Conservation (phyloP, 352 stramenopile genomes). For the Pythium oligandrum region DNA sequence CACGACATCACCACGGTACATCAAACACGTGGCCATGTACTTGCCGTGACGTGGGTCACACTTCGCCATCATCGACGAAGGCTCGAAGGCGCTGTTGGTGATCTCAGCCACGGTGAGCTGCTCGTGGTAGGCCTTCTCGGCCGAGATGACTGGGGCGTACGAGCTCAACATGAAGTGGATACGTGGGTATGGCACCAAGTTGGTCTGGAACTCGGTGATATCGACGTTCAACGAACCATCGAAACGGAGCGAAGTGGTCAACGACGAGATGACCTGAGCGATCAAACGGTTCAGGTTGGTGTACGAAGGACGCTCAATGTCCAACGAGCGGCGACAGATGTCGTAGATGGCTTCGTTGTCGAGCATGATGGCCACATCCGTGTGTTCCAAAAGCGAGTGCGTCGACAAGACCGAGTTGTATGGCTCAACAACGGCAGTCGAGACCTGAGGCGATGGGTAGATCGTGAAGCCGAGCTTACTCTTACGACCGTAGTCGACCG, state of each 20-base stretch:
- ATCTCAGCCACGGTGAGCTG: constrained; percentile 97
- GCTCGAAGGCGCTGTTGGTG: constrained; percentile 98
- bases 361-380: too few species aligned
- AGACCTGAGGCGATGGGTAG: constrained; percentile 95
- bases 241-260: constrained; percentile 97
- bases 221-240: constrained; percentile 98
- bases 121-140: too few species aligned
- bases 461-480: constrained; percentile 97
- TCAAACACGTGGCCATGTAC: too few species aligned
- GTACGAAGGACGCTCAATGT: constrained; percentile 3
- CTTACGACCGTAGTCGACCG: constrained; percentile 96
- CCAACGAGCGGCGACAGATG: too few species aligned
- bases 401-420: constrained; percentile 47
- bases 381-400: too few species aligned
- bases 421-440: constrained; percentile 96
- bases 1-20: too few species aligned
- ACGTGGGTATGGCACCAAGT: constrained; percentile 98
- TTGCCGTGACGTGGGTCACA: too few species aligned
- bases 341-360: too few species aligned
- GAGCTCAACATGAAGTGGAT: constrained; percentile 99
- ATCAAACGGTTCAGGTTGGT: constrained; percentile 97
- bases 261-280: too few species aligned
- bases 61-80: constrained; percentile 98
- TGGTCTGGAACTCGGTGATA: constrained; percentile 99
- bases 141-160: constrained; percentile 98